Base-by-base conservation (phyloP, 208 protist species). In the Leishmania amazonensis region DNA sequence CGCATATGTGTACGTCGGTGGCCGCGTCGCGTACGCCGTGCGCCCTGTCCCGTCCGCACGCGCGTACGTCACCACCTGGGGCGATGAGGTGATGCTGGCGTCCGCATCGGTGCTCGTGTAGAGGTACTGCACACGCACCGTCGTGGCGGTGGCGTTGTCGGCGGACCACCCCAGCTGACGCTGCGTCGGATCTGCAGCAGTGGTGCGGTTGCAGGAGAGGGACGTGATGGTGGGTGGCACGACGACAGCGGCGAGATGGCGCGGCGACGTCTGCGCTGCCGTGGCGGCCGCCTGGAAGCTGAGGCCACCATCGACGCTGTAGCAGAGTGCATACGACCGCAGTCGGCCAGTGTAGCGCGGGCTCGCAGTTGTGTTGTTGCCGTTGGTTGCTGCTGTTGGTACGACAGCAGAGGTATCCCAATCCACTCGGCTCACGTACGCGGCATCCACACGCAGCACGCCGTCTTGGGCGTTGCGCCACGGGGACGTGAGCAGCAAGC, bases 241-340 rank as follows among this genome's bases (percentile, higher is more conserved):
- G 8, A 88, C 79, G 42, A 86, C 75, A 17, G 68, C 81, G 15
- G 62, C 78, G 45, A 78, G 68, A n/a, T 9, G n/a, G 53, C 60
- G 51, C 45, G 68, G 19, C 38, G 47, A 28, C 65, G 70, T 54
- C 42, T 40, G 8, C 28, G 35, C 74, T n/a, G 60, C 53, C 7
- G 68, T 62, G 13, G 80, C 88, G 35, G 85, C 88, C 4, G 72
- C 54, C 53, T 81, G 77, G 79, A 92, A 96, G 72, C 75, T 89
- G 21, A 94, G 77, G 13, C 92, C 92, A 45, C 76, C 76, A 78
- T 96, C 84, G 2, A 93, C 75, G 79, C 92, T 96, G 88, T 89
- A 94, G 78, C 92, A 96, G 42, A 94, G 47, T 31, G 70, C 49
- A 62, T 89, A 90, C 31, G 57, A 51, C 31, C 58, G 38, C 68